Percentiles rank a stretch among this genome's conserved stretches.
phyloP scores from a whole-genome alignment of 768 basidiomycete genomes.

The Pisolithus sp. region DNA sequence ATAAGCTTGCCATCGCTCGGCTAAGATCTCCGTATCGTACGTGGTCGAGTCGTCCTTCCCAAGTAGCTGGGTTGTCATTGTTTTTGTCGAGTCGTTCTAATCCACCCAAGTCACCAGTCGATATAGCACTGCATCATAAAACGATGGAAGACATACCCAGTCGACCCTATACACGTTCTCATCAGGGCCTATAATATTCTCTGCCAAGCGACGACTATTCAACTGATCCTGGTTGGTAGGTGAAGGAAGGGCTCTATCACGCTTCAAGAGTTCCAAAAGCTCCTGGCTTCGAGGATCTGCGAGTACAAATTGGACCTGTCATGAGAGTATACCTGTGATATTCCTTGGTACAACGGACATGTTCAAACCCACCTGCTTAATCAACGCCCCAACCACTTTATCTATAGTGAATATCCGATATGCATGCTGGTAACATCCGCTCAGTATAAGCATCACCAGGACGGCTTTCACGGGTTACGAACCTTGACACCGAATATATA shows the following conservation, averaged over 20 bases:
- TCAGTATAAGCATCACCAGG: neutral
- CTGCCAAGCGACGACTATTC: conserved; percentile 58
- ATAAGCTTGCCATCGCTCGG: conserved; percentile 74
- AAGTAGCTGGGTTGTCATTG: conserved; percentile 66
- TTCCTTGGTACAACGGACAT: neutral
- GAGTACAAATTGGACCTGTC: conserved; percentile 62
- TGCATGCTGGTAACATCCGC: conserved; percentile 43
- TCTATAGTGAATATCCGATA: conserved; percentile 94
- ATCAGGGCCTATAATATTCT: conserved; percentile 66
- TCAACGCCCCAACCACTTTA: conserved; percentile 78
- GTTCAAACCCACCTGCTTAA: conserved; percentile 67
- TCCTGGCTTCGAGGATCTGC: conserved; percentile 67
- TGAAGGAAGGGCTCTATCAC: conserved; percentile 50
- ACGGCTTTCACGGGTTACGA: neutral
- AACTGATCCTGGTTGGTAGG: conserved; percentile 70
- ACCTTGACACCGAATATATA: conserved; percentile 83
- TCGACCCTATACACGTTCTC: conserved; percentile 77
- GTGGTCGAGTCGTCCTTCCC: conserved; percentile 73
- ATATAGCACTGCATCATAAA: neutral
- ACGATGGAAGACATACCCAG: conserved; percentile 47
- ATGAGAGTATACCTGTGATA: neutral
- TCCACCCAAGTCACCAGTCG: neutral
- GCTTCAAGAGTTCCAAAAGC: conserved; percentile 61
- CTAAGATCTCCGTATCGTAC: conserved; percentile 71
- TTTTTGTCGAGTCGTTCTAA: conserved; percentile 60